Percentiles rank a stretch among this genome's conserved stretches.
These are phyloP conservation scores for Pythium diclinum DNA, from an alignment of 352 stramenopile species.

Conservation along the genomic window DNA sequence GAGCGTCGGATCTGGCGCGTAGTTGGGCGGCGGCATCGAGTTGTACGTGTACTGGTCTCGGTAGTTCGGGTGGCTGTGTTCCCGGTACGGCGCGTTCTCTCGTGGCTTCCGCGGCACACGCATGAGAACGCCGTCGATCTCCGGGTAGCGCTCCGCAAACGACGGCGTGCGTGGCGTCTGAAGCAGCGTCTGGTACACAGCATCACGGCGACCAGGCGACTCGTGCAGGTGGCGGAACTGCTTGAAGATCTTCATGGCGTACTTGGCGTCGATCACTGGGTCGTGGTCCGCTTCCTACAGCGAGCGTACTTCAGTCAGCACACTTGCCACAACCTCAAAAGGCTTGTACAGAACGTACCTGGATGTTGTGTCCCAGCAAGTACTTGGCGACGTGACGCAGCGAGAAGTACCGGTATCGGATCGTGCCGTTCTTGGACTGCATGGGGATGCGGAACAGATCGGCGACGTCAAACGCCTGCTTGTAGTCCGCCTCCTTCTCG, in stretches of 20 bases:
- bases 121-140: conserved; percentile 85
- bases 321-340: no score
- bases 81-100: conserved; percentile 11
- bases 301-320: no score
- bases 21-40: conserved; percentile 12
- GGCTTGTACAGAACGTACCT: conserved; percentile 33
- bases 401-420: conserved; percentile 84
- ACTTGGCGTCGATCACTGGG: conserved; percentile 80
- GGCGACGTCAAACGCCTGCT: conserved; percentile 79
- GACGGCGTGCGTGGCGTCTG: conserved; percentile 82
- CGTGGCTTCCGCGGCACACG: conserved; percentile 55
- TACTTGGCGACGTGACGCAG: conserved; percentile 83
- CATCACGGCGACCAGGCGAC: conserved; percentile 65
- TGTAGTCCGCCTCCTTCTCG: conserved; percentile 82
- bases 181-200: conserved; percentile 75
- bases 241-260: conserved; percentile 90
- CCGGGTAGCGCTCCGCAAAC: conserved; percentile 76
- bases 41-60: conserved; percentile 3
- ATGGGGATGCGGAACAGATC: conserved; percentile 82
- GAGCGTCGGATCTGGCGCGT: conserved; percentile 17
- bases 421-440: conserved; percentile 65
- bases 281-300: conserved; percentile 72
- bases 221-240: conserved; percentile 82
- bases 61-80: conserved; percentile 4
- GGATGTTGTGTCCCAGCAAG: conserved; percentile 74